Base-by-base conservation (phyloP, 2,329 filamentous ascomycete species). In the Neofusicoccum parvum region DNA sequence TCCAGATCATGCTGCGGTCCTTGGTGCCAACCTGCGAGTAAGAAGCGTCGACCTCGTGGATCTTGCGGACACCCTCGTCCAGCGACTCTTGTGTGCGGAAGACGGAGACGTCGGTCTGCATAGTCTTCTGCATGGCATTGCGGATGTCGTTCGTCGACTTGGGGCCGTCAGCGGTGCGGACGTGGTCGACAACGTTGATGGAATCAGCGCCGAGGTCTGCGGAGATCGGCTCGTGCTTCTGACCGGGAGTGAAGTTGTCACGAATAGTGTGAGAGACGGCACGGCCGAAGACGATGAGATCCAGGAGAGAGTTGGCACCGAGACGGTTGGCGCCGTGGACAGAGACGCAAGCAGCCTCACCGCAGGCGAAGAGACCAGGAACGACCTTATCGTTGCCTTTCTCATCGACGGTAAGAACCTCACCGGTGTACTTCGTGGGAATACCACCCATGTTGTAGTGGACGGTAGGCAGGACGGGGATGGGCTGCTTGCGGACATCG, bases 371-470 rank as follows among this genome's bases (percentile, higher is more conserved):
- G 69, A 99, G 88, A 80, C 94, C 94, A 66, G 92, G 93, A 23
- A 99, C 95, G 72, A 97, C 87, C 86, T 96, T 87, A 83, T 98
- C 95, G 66, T 96, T 88, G 71, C 95, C 95, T 68, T 87, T 79
- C 76, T 91, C 90, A 72, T 97, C 92, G 62, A 96, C 84, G 17
- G 92, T 96, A 72, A 99, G 82, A 68, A 98, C 95, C 83, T 99
- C 93, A 80, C 95, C 94, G 68, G 92, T 97, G 86, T 97, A 98
- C 76, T 92, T 92, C 71, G 95, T 98, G 62, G 94, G 94, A 72
- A 99, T 97, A 86, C 95, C 94, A 81, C 94, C 94, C 95, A 98
- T 99, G 87, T 97, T 97, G 87, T 99, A 99, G 86, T 99, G 94
- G 71, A 97, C 94, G 50, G 94, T 98, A 66, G 94, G 94, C 69